These are phyloP conservation scores for Nepenthes alata DNA, from an alignment of 179 eudicot species.

Conservation along the genomic window DNA sequence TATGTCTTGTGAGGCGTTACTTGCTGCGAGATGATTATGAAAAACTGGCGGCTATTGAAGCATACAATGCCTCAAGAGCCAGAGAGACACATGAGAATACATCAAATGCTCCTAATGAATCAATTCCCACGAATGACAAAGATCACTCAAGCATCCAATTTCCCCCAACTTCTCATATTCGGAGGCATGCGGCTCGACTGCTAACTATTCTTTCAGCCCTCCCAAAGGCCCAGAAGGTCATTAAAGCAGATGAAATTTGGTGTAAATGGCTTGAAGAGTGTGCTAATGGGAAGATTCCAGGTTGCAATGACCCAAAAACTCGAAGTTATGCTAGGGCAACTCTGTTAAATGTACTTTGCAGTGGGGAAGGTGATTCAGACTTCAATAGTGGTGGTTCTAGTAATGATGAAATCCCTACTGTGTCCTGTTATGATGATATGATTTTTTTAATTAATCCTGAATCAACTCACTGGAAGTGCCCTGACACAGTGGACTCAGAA, in stretches of 20 bases:
- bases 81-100: conserved; percentile 46
- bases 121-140: conserved; percentile 27
- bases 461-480: conserved; percentile 77
- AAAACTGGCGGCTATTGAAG: conserved; percentile 86
- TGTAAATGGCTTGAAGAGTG: conserved; percentile 92
- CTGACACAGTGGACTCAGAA: conserved; percentile 20
- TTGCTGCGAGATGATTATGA: conserved; percentile 89
- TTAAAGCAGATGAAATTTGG: conserved; percentile 53
- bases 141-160: conserved; percentile 56
- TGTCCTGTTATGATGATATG: conserved; percentile 62
- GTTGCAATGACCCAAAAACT: conserved; percentile 73
- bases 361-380: conserved; percentile 18
- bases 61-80: conserved; percentile 88
- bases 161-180: conserved; percentile 73
- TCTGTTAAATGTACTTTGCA: conserved; percentile 59
- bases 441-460: conserved; percentile 81
- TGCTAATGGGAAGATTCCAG: conserved; percentile 82
- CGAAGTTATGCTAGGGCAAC: conserved; percentile 91
- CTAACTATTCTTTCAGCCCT: conserved; percentile 64
- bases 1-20: conserved; percentile 72
- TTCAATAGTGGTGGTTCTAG: conserved; percentile 25
- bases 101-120: conserved; percentile 32
- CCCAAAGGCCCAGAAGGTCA: conserved; percentile 69
- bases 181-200: conserved; percentile 90
- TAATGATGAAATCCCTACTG: conserved; percentile 22